Evolutionary conservation across 2,329 filamentous ascomycete genomes (phyloP).

Genomic region (Didymella arachidicola): DNA sequence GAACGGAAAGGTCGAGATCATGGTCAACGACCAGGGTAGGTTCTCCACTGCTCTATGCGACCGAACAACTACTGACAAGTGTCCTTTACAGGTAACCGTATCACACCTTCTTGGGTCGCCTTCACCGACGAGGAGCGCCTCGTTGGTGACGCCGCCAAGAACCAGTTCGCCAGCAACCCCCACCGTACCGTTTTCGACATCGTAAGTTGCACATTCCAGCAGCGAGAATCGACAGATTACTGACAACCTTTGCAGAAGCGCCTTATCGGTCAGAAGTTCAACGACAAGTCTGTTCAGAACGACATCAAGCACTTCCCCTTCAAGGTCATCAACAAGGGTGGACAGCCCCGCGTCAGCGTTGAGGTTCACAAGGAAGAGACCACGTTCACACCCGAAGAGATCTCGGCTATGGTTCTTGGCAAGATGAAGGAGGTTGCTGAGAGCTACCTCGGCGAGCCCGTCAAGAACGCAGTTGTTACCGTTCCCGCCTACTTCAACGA

Average conservation of each 20-base stretch:
- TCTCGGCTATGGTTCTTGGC: constrained; percentile 75
- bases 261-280: constrained; percentile 61
- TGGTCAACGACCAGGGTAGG: constrained; percentile 55
- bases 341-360: constrained; percentile 86
- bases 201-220: constrained; percentile 31
- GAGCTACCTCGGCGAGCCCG: constrained; percentile 80
- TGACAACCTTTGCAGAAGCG: constrained; percentile 55
- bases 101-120: constrained; percentile 78
- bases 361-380: constrained; percentile 70
- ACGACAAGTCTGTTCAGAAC: constrained; percentile 76
- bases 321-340: constrained; percentile 88
- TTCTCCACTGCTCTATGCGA: background rate
- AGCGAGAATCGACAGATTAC: constrained; percentile 5
- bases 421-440: constrained; percentile 84
- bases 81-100: constrained; percentile 50
- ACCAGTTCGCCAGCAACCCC: constrained; percentile 59
- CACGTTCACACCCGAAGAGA: constrained; percentile 80
- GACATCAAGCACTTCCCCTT: constrained; percentile 99
- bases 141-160: constrained; percentile 82
- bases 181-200: constrained; percentile 58
- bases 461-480: constrained; percentile 88
- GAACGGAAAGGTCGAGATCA: constrained; percentile 54
- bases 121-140: constrained; percentile 97
- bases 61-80: constrained; percentile 32
- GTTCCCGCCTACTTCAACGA: constrained; percentile 99